A percentile compares a stretch with the other conserved stretches of the same genome.
These are phyloP conservation scores for Coemansia sp. DNA, from an alignment of 192 early-diverging fungal species.

Conservation along the genomic window DNA sequence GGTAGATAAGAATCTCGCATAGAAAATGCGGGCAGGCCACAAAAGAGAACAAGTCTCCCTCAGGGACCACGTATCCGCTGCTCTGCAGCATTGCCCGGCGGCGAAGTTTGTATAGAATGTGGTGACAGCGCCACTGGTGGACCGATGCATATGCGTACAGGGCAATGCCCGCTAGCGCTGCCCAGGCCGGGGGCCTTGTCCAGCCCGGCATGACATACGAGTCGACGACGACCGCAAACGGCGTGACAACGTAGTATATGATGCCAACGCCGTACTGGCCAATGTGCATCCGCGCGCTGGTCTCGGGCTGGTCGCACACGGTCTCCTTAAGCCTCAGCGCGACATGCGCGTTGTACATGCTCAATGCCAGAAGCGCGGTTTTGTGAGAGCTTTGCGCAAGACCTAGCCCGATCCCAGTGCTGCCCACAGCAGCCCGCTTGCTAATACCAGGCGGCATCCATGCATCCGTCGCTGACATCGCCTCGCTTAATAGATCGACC, in stretches of 20 bases:
- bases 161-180: slow-evolving; percentile 18
- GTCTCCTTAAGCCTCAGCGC: slow-evolving; percentile 32
- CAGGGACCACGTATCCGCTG: slow-evolving; percentile 59
- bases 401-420: neutral
- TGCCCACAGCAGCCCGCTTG: neutral
- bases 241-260: slow-evolving; percentile 58
- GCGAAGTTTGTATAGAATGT: slow-evolving; percentile 63
- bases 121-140: slow-evolving; percentile 66
- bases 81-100: neutral
- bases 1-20: slow-evolving; percentile 69
- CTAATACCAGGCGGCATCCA: neutral
- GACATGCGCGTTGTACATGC: slow-evolving; percentile 35
- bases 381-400: neutral
- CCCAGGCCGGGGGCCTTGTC: slow-evolving; percentile 10
- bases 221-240: slow-evolving; percentile 24
- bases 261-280: slow-evolving; percentile 63
- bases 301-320: slow-evolving; percentile 31
- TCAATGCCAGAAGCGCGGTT: slow-evolving; percentile 11
- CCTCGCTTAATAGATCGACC: neutral
- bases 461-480: neutral
- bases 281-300: slow-evolving; percentile 55
- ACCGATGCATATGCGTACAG: slow-evolving; percentile 58
- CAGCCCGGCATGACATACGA: slow-evolving; percentile 15
- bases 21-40: slow-evolving; percentile 68
- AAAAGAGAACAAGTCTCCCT: slow-evolving; percentile 64